phyloP scores from a whole-genome alignment of 2,329 filamentous ascomycete species.

The Chaetothyriales sp. region DNA sequence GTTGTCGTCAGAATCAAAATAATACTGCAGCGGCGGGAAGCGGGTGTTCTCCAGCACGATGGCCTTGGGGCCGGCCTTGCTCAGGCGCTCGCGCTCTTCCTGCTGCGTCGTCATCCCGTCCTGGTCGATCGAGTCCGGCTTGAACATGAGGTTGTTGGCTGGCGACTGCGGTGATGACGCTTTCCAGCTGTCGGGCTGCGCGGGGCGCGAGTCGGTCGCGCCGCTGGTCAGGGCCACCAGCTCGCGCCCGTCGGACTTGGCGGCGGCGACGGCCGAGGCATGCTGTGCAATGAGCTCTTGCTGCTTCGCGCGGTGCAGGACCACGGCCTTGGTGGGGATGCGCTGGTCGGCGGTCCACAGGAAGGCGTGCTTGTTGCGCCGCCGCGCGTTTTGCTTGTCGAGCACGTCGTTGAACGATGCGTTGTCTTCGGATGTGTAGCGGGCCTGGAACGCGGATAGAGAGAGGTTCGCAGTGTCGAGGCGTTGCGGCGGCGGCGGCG shows the following conservation, averaged over 20 bases:
- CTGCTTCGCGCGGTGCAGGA: slow-evolving; percentile 38
- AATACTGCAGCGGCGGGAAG: slow-evolving; percentile 41
- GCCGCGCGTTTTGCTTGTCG: slow-evolving; percentile 77
- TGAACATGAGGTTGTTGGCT: slow-evolving; percentile 78
- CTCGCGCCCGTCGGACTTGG: slow-evolving; percentile 39
- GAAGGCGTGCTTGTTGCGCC: slow-evolving; percentile 73
- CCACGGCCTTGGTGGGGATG: slow-evolving; percentile 48
- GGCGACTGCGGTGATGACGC: slow-evolving; percentile 36
- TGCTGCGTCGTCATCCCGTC: slow-evolving; percentile 43
- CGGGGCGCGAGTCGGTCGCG: slow-evolving; percentile 53
- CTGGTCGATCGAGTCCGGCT: slow-evolving; percentile 33
- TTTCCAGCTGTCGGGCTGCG: slow-evolving; percentile 63
- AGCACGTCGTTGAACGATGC: slow-evolving; percentile 88
- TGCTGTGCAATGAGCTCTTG: slow-evolving; percentile 54
- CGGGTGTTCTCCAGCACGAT: slow-evolving; percentile 77
- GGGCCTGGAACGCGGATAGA: slow-evolving; percentile 71
- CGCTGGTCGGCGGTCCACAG: slow-evolving; percentile 70
- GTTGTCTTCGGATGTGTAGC: slow-evolving; percentile 95
- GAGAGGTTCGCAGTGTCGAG: slow-evolving; percentile 61
- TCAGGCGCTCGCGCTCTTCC: slow-evolving; percentile 53
- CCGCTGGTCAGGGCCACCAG: slow-evolving; percentile 44
- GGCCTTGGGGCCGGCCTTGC: slow-evolving; percentile 58
- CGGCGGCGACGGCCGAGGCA: slow-evolving; percentile 44
- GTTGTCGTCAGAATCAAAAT: too few species aligned
- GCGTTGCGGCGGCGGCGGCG: slow-evolving; percentile 27